Conservation (phyloP, 2,329 filamentous ascomycete genomes). For the Scedosporium dehoogii region DNA sequence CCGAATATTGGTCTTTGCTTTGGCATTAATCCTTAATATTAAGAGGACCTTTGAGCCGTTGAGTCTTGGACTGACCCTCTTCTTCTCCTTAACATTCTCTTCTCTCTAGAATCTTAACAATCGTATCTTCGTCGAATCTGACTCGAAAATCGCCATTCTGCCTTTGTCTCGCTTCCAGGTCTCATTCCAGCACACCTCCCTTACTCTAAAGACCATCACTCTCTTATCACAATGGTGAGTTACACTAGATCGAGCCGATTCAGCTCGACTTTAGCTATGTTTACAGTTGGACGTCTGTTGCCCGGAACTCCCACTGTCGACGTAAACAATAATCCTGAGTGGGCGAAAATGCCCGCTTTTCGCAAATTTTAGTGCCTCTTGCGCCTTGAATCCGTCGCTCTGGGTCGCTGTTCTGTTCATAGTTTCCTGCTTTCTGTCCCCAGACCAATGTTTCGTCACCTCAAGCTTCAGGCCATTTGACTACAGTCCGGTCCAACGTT, state of each 20-base stretch:
- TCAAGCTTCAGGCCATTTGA: no score
- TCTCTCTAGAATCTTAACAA: not conserved
- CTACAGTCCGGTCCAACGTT: no score
- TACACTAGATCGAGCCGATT: not conserved
- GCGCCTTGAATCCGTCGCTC: not conserved
- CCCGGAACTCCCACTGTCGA: not conserved
- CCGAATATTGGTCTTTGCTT: not conserved
- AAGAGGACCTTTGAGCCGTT: not conserved
- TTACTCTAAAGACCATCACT: not conserved
- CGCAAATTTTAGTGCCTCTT: slow-evolving; percentile 1
- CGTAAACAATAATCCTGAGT: not conserved
- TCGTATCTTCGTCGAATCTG: not conserved
- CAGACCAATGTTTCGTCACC: no score
- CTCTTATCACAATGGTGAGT: not conserved
- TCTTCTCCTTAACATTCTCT: not conserved
- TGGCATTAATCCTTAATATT: not conserved
- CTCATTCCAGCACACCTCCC: not conserved
- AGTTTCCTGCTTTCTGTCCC: not conserved
- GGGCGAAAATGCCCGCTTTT: slow-evolving; percentile 1
- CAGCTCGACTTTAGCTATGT: not conserved
- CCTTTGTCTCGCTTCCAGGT: not conserved
- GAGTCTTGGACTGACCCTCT: not conserved
- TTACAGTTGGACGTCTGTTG: not conserved
- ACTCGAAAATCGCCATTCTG: not conserved
- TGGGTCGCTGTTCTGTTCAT: not conserved